Base-by-base conservation (phyloP, 2,329 filamentous ascomycete genomes). In the Madurella mycetomatis region DNA sequence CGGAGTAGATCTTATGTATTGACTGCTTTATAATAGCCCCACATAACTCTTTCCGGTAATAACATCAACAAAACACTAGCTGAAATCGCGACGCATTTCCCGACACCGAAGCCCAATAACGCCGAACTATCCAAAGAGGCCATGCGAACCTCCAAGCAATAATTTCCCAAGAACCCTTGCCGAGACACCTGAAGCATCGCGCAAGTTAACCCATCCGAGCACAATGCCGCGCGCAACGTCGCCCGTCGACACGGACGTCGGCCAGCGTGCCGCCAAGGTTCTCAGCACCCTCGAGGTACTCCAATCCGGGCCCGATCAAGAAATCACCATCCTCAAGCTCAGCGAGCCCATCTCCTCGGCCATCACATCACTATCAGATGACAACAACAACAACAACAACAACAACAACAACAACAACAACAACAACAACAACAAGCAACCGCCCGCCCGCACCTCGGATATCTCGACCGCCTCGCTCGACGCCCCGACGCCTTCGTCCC, bases 271-370 rank as follows among this genome's bases (percentile, higher is more conserved):
- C 13, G 64, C 70, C 18, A 65, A 77, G 32, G 74, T 78, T 17
- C 69, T 84, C 13, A 67, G 71, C 49, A 67, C 73, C 25, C 71
- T 88, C 42, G 69, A 74, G 37, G 67, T 74, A 15, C 74, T 88
- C 2, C 78, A 84, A 59, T 69, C 74, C 25, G 30, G 55, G 40
- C 31, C 56, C 9, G 67, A 78, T 52, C 78, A 84, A 49, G 80
- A 87, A 60, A 78, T 94, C 57, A 85, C 86, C 50, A 90, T 95
- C 63, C 77, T 92, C 62, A 84, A 82, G 62, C 83, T 94, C 64
- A 88, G 86, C 67, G 87, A 91, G 65, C 85, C 87, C 34, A 84
- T 92, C 47, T 80, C 82, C 41, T 78, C 80, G 44, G 76, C 80
- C 48, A 66, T 76, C 13, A 18, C 51, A 2, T 32, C 42, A 18